Evolutionary conservation across 805 yeast species (phyloP).

Genomic region (Candida wancherniae): DNA sequence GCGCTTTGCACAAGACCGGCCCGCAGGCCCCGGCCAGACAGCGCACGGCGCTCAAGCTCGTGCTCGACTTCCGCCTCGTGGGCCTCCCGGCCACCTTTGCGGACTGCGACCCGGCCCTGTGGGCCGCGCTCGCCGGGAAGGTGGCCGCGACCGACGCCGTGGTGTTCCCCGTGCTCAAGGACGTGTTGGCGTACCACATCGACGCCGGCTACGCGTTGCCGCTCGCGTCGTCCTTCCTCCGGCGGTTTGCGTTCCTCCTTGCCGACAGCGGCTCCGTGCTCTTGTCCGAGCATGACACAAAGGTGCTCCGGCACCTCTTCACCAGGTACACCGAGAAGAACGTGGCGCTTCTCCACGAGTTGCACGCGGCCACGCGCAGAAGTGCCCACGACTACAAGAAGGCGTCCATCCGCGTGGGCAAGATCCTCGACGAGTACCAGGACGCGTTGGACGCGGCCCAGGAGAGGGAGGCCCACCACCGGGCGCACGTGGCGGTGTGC

Average conservation of each 20-base stretch:
- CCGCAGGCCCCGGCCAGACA: slow-evolving; percentile 6
- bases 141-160: slow-evolving; percentile 11
- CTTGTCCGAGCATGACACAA: slow-evolving; percentile 8
- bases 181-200: slow-evolving; percentile 25
- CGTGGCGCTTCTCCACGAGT: slow-evolving; percentile 28
- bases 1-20: slow-evolving; percentile 3
- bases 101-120: slow-evolving; percentile 13
- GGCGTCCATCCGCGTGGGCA: slow-evolving; percentile 66
- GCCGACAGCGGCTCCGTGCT: neutral
- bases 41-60: slow-evolving; percentile 8
- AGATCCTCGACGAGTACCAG: slow-evolving; percentile 39
- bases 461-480: slow-evolving; percentile 3
- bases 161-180: slow-evolving; percentile 24
- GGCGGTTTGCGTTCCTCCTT: slow-evolving; percentile 4
- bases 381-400: slow-evolving; percentile 41
- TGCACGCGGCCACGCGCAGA: slow-evolving; percentile 33
- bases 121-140: slow-evolving; percentile 9
- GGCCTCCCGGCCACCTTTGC: slow-evolving; percentile 10
- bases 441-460: slow-evolving; percentile 5
- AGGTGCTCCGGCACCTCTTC: slow-evolving; percentile 32
- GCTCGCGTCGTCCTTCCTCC: slow-evolving; percentile 43
- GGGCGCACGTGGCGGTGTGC: slow-evolving; percentile 6
- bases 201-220: slow-evolving; percentile 28
- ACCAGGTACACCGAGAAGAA: slow-evolving; percentile 24
- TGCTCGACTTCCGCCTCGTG: slow-evolving; percentile 12